phyloP scores from a whole-genome alignment of 768 basidiomycete genomes.

The Kwoniella dejecticola region DNA sequence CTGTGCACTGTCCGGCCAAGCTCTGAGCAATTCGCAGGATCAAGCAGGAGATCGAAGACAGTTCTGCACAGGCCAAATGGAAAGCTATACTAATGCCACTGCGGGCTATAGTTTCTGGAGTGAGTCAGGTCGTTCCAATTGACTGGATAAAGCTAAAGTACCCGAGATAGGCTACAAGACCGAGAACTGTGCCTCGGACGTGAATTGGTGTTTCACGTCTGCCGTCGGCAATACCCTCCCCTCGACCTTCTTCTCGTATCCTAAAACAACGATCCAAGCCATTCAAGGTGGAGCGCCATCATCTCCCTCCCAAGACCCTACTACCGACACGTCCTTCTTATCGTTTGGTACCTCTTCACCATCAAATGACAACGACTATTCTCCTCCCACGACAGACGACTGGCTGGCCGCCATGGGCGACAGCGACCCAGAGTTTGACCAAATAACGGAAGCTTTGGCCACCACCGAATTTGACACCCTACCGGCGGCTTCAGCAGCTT shows the following conservation, averaged over 20 bases:
- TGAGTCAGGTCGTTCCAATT: conserved; percentile 50
- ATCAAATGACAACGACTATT: conserved; percentile 16
- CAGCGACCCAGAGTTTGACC: conserved; percentile 20
- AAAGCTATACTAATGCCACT: conserved; percentile 62
- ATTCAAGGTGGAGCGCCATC: conserved; percentile 9
- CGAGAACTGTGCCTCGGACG: conserved; percentile 64
- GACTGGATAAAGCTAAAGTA: not conserved
- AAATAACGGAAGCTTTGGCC: conserved; percentile 29
- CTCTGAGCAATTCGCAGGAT: conserved; percentile 61
- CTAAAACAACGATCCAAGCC: conserved; percentile 33
- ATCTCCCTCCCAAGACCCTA: conserved; percentile 22
- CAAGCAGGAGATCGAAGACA: conserved; percentile 58
- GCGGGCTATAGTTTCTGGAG: conserved; percentile 75
- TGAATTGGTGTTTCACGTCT: conserved; percentile 70
- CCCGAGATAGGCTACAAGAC: conserved; percentile 62
- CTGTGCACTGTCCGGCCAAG: conserved; percentile 61
- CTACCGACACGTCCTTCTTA: conserved; percentile 18
- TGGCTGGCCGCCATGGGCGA: conserved; percentile 36
- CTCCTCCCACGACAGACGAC: conserved; percentile 20
- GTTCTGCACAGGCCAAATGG: conserved; percentile 66
- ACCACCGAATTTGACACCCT: conserved; percentile 28
- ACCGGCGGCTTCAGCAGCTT: not conserved
- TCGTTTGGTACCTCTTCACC: conserved; percentile 31
- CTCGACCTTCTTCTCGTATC: conserved; percentile 64
- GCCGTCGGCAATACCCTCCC: conserved; percentile 66